Base-by-base conservation (phyloP, 2,329 filamentous ascomycete species). In the Truncatella angustata region DNA sequence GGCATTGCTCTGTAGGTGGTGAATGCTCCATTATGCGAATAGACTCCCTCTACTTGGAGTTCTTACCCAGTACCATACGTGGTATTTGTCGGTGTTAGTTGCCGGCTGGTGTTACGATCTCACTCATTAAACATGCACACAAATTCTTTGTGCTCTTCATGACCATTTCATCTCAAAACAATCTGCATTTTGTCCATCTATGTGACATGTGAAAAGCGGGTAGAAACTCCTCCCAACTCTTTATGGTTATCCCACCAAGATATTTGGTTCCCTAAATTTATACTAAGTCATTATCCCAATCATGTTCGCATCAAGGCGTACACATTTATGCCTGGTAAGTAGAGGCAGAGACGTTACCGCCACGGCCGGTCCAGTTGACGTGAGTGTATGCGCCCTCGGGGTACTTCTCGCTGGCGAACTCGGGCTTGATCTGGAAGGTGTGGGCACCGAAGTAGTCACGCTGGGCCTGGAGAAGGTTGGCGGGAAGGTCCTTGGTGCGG, bases 281-380 rank as follows among this genome's bases (percentile, higher is more conserved):
- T 37, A 26, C 45, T 23, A 36, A 37, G 28, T 49, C 45, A 49
- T 49, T 37, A 49, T 37, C 37, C 21, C 39, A 37, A 44, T n/a
- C 49, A 34, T 28, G 43, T 28, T 32, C 26, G 43, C 43, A 16
- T 24, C 40, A 43, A 9, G 20, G 10, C 20, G 40, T 24, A 24
- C 9, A 24, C 43, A 45, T 37, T 64, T 95, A 97, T 81, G 90
- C 94, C 78, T 91, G 89, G 84, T 99, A 99, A 64, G 92, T 97
- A 49, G 92, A 96, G 66, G 94, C 94, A 64, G 91, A 96, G 61
- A 99, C 89, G 71, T 97, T 94, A 70, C 94, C 94, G 71, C 94
- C 94, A 73, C 94, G 89, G 67, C 94, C 94, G 64, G 94, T 99
- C 94, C 94, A 99, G 90, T 99, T 99, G 75, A 97, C 91, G 84